Base-by-base conservation (phyloP, 495 filamentous ascomycete species). In the Echria macrotheca region DNA sequence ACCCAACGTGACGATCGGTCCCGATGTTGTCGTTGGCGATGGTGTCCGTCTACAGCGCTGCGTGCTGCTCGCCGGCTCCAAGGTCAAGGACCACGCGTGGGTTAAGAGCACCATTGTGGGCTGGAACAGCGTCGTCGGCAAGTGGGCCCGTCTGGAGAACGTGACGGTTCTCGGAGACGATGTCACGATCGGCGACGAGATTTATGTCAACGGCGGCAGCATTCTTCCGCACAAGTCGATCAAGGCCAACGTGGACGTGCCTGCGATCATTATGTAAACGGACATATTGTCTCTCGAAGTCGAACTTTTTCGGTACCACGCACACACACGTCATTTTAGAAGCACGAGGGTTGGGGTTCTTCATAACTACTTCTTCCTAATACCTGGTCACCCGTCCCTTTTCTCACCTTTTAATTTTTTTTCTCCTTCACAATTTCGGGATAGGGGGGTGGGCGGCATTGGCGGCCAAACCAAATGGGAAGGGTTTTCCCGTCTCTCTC, bases 41-140 rank as follows among this genome's bases (percentile, higher is more conserved):
- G 94, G 93, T 60, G 93, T 96, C 26, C 79, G 93, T 47, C 76
- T 99, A 58, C 93, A 99, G 72, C 84, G 93, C 49, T 95, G 88
- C 66, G 94, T 97, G 21, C 70, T 99, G 14, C 77, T 99, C 50
- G 80, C 83, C 50, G 86, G 88, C 59, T 85, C 85, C 65, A 96
- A 90, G 73, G 86, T 96, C 64, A 97, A 96, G 80, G 93, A 99
- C 67, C 93, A 99, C 68, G 93, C 93, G 9, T 99, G 93, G 93
- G 81, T 99, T 66, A 99, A 99, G 81, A 91, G 86, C 59, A 95
- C 93, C 57, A 99, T 99, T 64, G 91, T 99, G 10, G 93, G 93
- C 56, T 99, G 93, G 93, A 97, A 97, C 75, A 95, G 88, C 76
- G 85, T 83, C 26, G 88, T 99, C 28, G 93, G 93, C 52, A 83